Evolutionary conservation across 192 early-diverging fungal species (phyloP).

Genomic region (Gamsiella multidivaricata): DNA sequence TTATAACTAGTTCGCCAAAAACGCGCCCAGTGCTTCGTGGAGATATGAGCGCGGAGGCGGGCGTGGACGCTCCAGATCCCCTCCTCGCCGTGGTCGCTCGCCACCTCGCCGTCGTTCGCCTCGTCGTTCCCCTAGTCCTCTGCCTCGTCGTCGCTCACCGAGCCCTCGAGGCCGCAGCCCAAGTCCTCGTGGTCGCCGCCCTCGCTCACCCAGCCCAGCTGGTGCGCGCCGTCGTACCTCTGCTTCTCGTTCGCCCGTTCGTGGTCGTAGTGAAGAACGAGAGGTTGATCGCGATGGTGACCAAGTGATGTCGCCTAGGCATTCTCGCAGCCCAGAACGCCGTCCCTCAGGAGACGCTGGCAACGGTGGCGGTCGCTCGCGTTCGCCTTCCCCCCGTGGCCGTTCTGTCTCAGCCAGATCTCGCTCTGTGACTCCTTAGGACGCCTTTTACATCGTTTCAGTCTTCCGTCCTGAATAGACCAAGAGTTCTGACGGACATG

Average conservation of each 20-base stretch:
- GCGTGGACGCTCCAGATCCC: conserved; percentile 41
- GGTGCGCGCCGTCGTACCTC: conserved; percentile 32
- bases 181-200: conserved; percentile 32
- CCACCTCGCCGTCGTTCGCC: conserved; percentile 57
- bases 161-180: conserved; percentile 52
- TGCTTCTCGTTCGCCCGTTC: conserved; percentile 47
- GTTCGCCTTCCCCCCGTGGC: conserved; percentile 19
- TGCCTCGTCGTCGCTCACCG: conserved; percentile 56
- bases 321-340: conserved; percentile 28
- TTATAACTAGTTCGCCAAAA: conserved; percentile 81
- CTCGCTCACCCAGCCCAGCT: conserved; percentile 36
- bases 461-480: too few relatives aligned
- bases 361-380: conserved; percentile 17
- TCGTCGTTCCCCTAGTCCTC: conserved; percentile 29
- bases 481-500: too few relatives aligned
- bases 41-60: conserved; percentile 72
- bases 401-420: conserved; percentile 33
- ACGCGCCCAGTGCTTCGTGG: conserved; percentile 82
- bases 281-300: conserved; percentile 25
- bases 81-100: conserved; percentile 48
- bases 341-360: conserved; percentile 12
- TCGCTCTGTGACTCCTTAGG: conserved; percentile 38
- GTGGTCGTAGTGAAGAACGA: conserved; percentile 28
- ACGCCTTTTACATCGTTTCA: too few relatives aligned
- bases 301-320: conserved; percentile 15